Conservation (phyloP, 2,329 filamentous ascomycete species). For the Beauveria medogensis region DNA sequence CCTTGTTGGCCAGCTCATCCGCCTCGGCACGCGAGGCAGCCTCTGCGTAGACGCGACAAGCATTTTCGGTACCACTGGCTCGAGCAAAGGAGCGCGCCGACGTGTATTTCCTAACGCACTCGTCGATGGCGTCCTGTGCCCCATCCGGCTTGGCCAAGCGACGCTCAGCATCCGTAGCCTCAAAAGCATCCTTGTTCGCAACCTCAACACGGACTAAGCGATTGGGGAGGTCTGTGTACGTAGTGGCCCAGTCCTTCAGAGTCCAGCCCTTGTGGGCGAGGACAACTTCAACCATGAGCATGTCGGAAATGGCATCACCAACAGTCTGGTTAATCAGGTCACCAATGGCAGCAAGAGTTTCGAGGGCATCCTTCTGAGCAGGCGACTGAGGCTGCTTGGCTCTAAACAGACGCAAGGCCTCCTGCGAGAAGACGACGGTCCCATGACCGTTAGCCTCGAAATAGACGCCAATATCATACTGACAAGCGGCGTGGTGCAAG, state of each 20-base stretch:
- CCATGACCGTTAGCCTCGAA: conserved; percentile 98
- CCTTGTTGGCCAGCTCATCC: conserved; percentile 80
- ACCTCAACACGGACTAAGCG: conserved; percentile 91
- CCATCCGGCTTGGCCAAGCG: conserved; percentile 72
- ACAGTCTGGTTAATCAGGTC: conserved; percentile 98
- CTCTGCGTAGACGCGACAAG: conserved; percentile 91
- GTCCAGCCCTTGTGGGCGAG: conserved; percentile 92
- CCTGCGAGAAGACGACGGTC: conserved; percentile 86
- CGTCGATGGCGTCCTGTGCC: conserved; percentile 79
- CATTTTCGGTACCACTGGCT: conserved; percentile 92
- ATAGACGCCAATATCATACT: conserved; percentile 94
- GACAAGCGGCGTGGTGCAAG: conserved; percentile 90
- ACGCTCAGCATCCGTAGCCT: conserved; percentile 86
- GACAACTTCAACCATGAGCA: conserved; percentile 92
- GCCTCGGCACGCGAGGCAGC: conserved; percentile 83
- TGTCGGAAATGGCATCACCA: conserved; percentile 89
- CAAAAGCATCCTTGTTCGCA: conserved; percentile 77
- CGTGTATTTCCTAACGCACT: conserved; percentile 81
- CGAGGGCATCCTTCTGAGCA: conserved; percentile 81
- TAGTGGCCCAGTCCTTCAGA: conserved; percentile 82
- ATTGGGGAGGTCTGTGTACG: conserved; percentile 91
- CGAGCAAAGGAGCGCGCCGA: conserved; percentile 85
- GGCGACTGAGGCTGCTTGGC: conserved; percentile 80
- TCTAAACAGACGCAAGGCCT: conserved; percentile 70
- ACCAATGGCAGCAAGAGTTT: conserved; percentile 72